Percentiles rank a stretch among this genome's conserved stretches.
Evolutionary conservation across 306 rosid genomes (phyloP).

Genomic region (Carpinus viminea): DNA sequence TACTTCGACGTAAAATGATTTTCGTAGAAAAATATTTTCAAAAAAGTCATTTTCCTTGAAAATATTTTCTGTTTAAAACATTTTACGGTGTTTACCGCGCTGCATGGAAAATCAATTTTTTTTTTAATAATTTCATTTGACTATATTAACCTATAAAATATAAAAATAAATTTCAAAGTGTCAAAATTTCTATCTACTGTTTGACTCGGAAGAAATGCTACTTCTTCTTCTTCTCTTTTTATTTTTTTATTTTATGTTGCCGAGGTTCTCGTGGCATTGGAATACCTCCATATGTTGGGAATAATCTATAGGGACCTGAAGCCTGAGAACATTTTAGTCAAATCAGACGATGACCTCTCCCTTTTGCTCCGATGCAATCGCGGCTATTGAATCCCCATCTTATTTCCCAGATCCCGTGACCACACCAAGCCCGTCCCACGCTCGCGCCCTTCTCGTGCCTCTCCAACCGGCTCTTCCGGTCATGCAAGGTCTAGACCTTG

Average conservation of each 20-base stretch:
- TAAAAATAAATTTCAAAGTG: neutral
- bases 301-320: conserved; percentile 92
- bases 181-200: neutral
- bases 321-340: conserved; percentile 91
- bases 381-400: conserved; percentile 77
- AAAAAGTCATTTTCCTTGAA: too few species aligned
- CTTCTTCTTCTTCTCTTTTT: neutral
- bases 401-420: conserved; percentile 31
- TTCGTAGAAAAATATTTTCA: too few species aligned
- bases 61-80: too few species aligned
- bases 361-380: conserved; percentile 75
- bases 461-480: conserved; percentile 63
- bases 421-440: conserved; percentile 16
- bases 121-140: too few species aligned
- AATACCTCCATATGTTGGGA: conserved; percentile 97
- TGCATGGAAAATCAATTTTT: too few species aligned
- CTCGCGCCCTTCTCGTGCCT: conserved; percentile 60
- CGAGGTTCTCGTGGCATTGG: conserved; percentile 90
- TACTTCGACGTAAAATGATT: too few species aligned
- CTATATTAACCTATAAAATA: too few species aligned
- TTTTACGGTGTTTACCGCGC: too few species aligned
- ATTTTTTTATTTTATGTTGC: conserved; percentile 71
- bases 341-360: conserved; percentile 97
- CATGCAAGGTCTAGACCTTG: conserved; percentile 64
- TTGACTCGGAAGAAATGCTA: conserved; percentile 4